phyloP scores from a whole-genome alignment of 78 protist genomes.

The Neovahlkampfia damariscottae region DNA sequence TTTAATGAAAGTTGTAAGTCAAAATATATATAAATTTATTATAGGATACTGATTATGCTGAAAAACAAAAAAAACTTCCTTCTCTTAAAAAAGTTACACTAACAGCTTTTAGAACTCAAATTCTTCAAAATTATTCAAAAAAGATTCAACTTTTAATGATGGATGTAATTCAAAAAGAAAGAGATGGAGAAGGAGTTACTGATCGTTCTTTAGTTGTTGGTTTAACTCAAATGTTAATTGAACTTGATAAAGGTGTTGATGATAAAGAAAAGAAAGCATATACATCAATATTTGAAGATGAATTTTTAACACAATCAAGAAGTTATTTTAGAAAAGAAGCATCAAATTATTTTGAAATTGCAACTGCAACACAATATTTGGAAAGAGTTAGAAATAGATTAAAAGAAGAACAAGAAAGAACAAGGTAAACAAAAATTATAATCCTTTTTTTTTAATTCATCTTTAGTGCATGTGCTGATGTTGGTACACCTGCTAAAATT shows the following conservation, averaged over 20 bases:
- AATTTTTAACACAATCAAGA: not conserved
- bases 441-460: no score
- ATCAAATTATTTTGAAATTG: not conserved
- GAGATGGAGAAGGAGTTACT: conserved; percentile 6
- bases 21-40: no score
- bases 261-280: no score
- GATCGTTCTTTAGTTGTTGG: not conserved
- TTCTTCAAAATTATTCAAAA: not conserved
- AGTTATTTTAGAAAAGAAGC: conserved; percentile 11
- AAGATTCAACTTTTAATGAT: not conserved
- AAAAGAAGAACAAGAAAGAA: conserved; percentile 5
- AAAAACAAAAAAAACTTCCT: no score
- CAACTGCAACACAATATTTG: conserved; percentile 5
- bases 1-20: no score
- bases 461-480: conserved; percentile 14
- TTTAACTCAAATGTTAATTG: conserved; percentile 10
- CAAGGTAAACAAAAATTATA: no score
- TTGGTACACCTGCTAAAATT: conserved; percentile 4
- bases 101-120: not conserved
- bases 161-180: not conserved
- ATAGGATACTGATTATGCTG: no score
- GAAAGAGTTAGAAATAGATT: not conserved
- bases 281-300: not conserved
- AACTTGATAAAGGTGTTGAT: not conserved
- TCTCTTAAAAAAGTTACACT: no score